phyloP scores from a whole-genome alignment of 139 green algal genomes.

The Penium margaritaceum region DNA sequence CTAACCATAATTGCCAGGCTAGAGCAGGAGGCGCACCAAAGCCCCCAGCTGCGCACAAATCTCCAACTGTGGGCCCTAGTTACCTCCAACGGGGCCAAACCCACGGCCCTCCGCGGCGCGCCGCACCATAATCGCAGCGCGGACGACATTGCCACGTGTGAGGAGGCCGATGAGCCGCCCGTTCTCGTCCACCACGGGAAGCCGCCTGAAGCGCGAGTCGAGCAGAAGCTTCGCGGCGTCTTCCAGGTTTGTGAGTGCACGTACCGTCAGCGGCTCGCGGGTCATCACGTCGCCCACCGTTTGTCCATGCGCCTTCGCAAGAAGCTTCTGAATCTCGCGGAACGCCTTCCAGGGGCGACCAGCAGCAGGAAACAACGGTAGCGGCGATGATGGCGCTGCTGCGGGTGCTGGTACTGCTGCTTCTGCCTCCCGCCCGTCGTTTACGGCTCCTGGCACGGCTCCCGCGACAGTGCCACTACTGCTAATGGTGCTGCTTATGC shows the following conservation, averaged over 20 bases:
- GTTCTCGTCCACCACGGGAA: slow-evolving; percentile 64
- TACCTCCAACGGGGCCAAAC: background rate
- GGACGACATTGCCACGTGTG: slow-evolving; percentile 34
- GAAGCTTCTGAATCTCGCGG: slow-evolving; percentile 52
- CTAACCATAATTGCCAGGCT: too few relatives aligned
- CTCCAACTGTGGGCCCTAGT: too few relatives aligned
- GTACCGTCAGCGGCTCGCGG: slow-evolving; percentile 56
- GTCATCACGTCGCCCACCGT: slow-evolving; percentile 74
- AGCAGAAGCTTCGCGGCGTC: slow-evolving; percentile 61
- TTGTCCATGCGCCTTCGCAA: slow-evolving; percentile 34
- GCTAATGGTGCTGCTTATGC: background rate
- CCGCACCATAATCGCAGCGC: slow-evolving; percentile 12
- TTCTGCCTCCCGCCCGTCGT: background rate
- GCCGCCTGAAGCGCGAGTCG: slow-evolving; percentile 51
- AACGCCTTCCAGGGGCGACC: slow-evolving; percentile 26
- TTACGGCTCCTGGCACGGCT: background rate
- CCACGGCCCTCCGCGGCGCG: background rate
- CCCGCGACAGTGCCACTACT: background rate
- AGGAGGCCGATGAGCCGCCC: slow-evolving; percentile 44
- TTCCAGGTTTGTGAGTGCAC: slow-evolving; percentile 57
- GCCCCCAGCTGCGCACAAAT: too few relatives aligned
- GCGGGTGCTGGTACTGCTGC: background rate
- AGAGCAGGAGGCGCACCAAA: too few relatives aligned
- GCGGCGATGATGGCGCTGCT: background rate
- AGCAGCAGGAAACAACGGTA: background rate